Conservation (phyloP, 306 rosid species). For the Glycine tomentella region DNA sequence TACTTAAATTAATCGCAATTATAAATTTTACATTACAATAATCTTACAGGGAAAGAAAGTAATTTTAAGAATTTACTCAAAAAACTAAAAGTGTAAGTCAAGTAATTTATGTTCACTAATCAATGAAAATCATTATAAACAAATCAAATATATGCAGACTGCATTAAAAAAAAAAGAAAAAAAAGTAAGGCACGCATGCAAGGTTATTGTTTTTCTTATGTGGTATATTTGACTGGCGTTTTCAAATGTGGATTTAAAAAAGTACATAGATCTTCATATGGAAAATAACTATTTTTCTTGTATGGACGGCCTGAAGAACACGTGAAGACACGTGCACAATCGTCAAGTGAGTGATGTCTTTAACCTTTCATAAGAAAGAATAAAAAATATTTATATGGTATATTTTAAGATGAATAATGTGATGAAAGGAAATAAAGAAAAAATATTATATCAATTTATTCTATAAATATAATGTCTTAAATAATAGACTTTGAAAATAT, state of each 20-base stretch:
- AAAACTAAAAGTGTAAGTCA: neutral
- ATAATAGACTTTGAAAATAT: conserved; percentile 1
- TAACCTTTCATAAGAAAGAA: neutral
- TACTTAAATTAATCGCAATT: no score
- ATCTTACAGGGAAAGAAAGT: no score
- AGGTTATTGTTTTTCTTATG: neutral
- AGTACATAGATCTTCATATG: conserved; percentile 37
- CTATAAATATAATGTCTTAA: neutral
- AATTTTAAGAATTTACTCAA: no score
- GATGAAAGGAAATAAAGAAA: no score
- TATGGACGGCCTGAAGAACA: conserved; percentile 49
- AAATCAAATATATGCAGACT: neutral
- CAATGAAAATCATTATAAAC: neutral
- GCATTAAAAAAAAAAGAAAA: neutral
- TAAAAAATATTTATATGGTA: neutral
- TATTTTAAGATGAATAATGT: neutral
- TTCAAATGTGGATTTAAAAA: conserved; percentile 18
- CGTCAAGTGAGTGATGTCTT: neutral
- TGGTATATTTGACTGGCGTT: conserved; percentile 41
- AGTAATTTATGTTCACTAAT: neutral
- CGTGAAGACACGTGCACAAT: conserved; percentile 64
- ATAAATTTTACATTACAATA: no score
- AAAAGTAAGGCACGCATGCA: neutral
- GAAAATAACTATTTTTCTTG: conserved; percentile 39
- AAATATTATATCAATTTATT: neutral